Base-by-base conservation (phyloP, 306 rosid species). In the Herpetospermum pedunculosum region DNA sequence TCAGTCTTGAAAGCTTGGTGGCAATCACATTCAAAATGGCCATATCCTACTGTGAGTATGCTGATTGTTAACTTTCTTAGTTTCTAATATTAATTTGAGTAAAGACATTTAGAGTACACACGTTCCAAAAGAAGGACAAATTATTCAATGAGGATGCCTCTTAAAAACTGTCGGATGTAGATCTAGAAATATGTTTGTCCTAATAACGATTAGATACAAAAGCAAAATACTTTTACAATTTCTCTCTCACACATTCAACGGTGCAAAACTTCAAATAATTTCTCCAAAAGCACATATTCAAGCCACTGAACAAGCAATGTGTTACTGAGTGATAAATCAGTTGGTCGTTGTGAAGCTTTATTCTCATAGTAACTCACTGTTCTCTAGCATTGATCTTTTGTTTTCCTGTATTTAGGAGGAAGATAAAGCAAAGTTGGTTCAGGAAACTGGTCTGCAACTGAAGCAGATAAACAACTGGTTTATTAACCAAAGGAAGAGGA, bases 1-100 rank as follows among this genome's bases (percentile, higher is more conserved):
- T 95, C 99, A 15, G 99, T 95, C 58, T 83, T 95, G 23, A 95
- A 95, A 77, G 79, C 91, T 73, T 95, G 99, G 99, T 95, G 99
- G 99, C 92, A 89, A 77, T 85, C 97, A 75, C 99, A 95, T 83
- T 78, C 97, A 44, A 91, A 91, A 76, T 95, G 99, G 99, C 99
- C 97, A 68, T 95, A 95, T 79, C 99, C 99, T 40, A 95, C 99
- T 0, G 99, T 95, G 83, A 86, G 88, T 82, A 75, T 62, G 63
- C 54, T 44, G 15, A 6, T 68, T 43, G 19, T 69, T 25, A 18
- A 1, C 14, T 69, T 15, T 43, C 14, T 15, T 40, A 0, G 5
- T 41, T 40, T 9, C 46, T 67, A 11, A 21, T 0, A 21, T 38
- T 40, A 40, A 12, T 41, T 41, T n/a, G n/a, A 23, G 48, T 18